Conservation (phyloP, 768 basidiomycete genomes). For the Hydnum rufescens region DNA sequence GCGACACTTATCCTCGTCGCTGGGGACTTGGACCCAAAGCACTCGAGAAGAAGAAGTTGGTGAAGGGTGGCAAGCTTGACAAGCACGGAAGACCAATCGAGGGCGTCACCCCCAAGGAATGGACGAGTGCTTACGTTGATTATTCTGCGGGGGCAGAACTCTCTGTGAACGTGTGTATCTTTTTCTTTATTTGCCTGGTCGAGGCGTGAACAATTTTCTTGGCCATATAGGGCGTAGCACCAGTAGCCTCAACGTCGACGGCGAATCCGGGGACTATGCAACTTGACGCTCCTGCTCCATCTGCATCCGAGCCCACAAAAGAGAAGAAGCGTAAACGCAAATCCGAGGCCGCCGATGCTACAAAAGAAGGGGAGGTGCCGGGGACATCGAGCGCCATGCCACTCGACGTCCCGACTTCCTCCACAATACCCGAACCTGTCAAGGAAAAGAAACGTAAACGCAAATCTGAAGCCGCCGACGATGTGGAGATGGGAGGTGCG, state of each 20-base stretch:
- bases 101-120: constrained; percentile 72
- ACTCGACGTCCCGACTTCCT: background rate
- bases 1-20: constrained; percentile 91
- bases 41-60: constrained; percentile 91
- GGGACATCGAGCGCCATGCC: constrained; percentile 16
- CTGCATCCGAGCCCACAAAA: constrained; percentile 21
- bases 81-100: constrained; percentile 84
- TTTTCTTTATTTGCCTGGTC: too few species aligned
- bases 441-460: constrained; percentile 79
- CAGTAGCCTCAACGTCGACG: too few species aligned
- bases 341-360: constrained; percentile 12
- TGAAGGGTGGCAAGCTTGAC: constrained; percentile 92
- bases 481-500: constrained; percentile 28
- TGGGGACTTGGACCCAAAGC: constrained; percentile 99
- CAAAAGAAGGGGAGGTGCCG: constrained; percentile 13
- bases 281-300: constrained; percentile 14
- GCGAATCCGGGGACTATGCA: too few species aligned
- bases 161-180: too few species aligned
- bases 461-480: constrained; percentile 14
- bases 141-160: constrained; percentile 50
- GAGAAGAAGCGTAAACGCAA: constrained; percentile 73
- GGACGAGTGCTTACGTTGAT: constrained; percentile 88
- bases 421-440: constrained; percentile 21
- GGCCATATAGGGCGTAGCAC: too few species aligned
- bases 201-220: too few species aligned